Percentiles rank a stretch among this genome's conserved stretches.
phyloP scores from a whole-genome alignment of 1,284 basidiomycete species.

The Microstroma glucosiphilum region DNA sequence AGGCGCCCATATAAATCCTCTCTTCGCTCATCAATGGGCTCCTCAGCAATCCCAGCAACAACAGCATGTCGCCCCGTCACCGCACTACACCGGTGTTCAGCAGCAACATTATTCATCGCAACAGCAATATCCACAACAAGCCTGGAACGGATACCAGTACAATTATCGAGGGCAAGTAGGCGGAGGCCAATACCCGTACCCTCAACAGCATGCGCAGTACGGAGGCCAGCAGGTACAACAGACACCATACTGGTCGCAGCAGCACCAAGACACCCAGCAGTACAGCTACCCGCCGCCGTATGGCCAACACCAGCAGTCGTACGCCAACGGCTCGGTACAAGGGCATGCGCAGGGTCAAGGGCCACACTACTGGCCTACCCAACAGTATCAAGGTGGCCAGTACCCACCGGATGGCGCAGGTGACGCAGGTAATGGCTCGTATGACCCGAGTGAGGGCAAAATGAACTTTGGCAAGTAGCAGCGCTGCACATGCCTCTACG shows the following conservation, averaged over 20 bases:
- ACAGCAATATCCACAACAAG: not conserved
- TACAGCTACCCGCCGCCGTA: not conserved
- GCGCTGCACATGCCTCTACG: too few relatives aligned
- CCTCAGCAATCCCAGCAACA: not conserved
- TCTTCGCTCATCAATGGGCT: not conserved
- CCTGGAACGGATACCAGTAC: too few relatives aligned
- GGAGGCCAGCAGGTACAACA: too few relatives aligned
- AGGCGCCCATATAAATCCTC: conserved; percentile 1
- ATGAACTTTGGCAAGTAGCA: too few relatives aligned
- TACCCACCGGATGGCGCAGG: too few relatives aligned
- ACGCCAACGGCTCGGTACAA: not conserved
- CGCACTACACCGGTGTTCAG: not conserved
- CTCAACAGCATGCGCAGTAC: too few relatives aligned
- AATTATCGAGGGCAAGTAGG: too few relatives aligned
- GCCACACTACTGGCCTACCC: not conserved
- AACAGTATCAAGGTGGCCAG: not conserved
- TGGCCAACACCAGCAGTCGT: not conserved
- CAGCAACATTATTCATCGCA: not conserved
- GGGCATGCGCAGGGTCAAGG: not conserved
- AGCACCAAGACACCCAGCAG: not conserved
- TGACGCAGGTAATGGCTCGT: too few relatives aligned
- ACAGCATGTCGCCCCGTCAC: not conserved
- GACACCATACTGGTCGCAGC: not conserved
- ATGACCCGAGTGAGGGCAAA: too few relatives aligned
- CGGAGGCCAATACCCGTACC: too few relatives aligned